Percentiles rank a stretch among this genome's conserved stretches.
Conservation (phyloP, 495 filamentous ascomycete genomes). For the Ascodesmis nigricans region DNA sequence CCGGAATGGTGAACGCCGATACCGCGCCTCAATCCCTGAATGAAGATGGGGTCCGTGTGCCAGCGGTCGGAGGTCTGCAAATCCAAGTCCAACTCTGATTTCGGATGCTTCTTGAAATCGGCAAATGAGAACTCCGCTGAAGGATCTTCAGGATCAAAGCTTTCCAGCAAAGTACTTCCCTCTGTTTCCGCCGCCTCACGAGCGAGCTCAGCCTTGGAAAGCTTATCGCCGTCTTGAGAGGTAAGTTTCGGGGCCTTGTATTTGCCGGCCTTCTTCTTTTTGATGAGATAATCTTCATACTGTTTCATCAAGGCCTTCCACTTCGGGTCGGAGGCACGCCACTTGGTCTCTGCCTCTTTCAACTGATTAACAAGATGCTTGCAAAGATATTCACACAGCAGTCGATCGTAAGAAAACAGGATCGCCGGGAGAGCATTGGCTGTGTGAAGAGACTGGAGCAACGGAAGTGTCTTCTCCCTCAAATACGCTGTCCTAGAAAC, state of each 20-base stretch:
- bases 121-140: constrained; percentile 42
- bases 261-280: constrained; percentile 22
- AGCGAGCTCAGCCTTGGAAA: constrained; percentile 30
- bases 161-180: constrained; percentile 28
- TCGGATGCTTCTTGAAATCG: constrained; percentile 30
- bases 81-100: constrained; percentile 31
- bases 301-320: constrained; percentile 36
- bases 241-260: constrained; percentile 23
- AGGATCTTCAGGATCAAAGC: constrained; percentile 43
- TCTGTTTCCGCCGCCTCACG: constrained; percentile 34
- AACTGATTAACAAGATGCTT: constrained; percentile 29
- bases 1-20: constrained; percentile 59
- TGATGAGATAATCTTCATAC: constrained; percentile 31
- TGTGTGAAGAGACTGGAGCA: constrained; percentile 38
- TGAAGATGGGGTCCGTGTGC: constrained; percentile 25
- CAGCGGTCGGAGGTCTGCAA: constrained; percentile 23
- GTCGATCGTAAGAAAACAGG: constrained; percentile 54
- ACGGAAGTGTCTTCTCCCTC: constrained; percentile 30
- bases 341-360: constrained; percentile 30
- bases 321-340: constrained; percentile 31
- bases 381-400: constrained; percentile 36
- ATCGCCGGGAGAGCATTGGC: constrained; percentile 48
- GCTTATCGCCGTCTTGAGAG: constrained; percentile 24
- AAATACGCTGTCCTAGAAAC: constrained; percentile 14
- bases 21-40: constrained; percentile 37